A percentile compares a stretch with the other conserved stretches of the same genome.
phyloP scores from a whole-genome alignment of 257 asterid genomes.

The Ajuga chamaepitys region DNA sequence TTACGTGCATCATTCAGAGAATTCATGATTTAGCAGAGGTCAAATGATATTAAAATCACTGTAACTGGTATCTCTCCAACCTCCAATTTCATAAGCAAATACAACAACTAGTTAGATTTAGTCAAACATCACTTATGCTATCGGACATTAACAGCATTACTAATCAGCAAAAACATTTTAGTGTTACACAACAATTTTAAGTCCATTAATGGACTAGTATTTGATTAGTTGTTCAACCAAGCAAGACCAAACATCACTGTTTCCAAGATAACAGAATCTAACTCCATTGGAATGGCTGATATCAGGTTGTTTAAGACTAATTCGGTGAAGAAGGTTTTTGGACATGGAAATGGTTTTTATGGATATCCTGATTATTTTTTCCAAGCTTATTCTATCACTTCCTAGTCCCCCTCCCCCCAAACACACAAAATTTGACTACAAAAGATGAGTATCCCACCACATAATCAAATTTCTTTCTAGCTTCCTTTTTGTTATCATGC shows the following conservation, averaged over 20 bases:
- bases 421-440: background rate
- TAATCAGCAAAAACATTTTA: background rate
- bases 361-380: background rate
- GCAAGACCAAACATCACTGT: background rate
- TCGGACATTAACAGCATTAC: background rate
- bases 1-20: background rate
- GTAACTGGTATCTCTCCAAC: background rate
- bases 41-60: background rate
- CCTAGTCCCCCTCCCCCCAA: background rate
- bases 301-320: background rate
- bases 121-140: background rate
- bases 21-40: background rate
- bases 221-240: background rate
- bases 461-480: background rate
- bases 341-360: background rate
- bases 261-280: background rate
- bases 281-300: background rate
- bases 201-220: background rate
- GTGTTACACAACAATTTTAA: background rate
- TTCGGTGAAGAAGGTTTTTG: background rate
- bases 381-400: background rate
- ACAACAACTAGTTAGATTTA: background rate
- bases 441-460: background rate
- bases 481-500: background rate
- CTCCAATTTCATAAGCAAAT: background rate